phyloP scores from a whole-genome alignment of 441 rosid species.

The Erodium trifolium region DNA sequence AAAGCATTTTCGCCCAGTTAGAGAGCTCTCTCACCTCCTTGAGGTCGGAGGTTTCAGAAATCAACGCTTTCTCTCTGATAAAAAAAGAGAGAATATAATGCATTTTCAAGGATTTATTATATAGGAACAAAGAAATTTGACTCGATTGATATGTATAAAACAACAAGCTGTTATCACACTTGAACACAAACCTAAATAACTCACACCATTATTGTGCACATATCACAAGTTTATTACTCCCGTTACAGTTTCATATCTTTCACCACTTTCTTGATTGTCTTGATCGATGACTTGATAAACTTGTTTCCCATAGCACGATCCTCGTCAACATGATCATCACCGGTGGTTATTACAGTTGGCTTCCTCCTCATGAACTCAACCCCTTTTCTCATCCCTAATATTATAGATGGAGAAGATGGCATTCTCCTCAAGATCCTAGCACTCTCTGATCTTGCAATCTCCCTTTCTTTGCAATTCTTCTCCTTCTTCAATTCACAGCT shows the following conservation, averaged over 20 bases:
- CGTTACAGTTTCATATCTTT: conserved; percentile 29
- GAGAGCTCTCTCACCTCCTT: too few relatives aligned
- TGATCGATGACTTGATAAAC: conserved; percentile 64
- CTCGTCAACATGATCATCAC: conserved; percentile 44
- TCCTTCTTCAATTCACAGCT: conserved; percentile 38
- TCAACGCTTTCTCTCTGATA: too few relatives aligned
- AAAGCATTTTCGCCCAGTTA: too few relatives aligned
- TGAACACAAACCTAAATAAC: conserved; percentile 16
- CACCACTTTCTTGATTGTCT: conserved; percentile 57
- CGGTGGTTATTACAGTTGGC: conserved; percentile 34
- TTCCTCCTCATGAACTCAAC: conserved; percentile 75
- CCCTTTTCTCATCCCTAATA: conserved; percentile 65
- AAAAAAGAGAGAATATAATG: too few relatives aligned
- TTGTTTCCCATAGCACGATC: conserved; percentile 38
- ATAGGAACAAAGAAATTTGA: neutral
- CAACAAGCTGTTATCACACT: conserved; percentile 33
- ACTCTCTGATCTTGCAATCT: conserved; percentile 60
- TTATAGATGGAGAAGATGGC: conserved; percentile 83
- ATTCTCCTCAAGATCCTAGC: conserved; percentile 63
- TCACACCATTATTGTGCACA: conserved; percentile 23
- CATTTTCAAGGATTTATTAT: neutral
- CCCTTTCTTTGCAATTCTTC: conserved; percentile 42
- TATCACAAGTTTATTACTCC: neutral
- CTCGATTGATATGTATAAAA: conserved; percentile 8
- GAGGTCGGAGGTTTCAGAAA: too few relatives aligned